phyloP scores from a whole-genome alignment of 2,329 filamentous ascomycete genomes.

The Pyrenochaeta sp. region DNA sequence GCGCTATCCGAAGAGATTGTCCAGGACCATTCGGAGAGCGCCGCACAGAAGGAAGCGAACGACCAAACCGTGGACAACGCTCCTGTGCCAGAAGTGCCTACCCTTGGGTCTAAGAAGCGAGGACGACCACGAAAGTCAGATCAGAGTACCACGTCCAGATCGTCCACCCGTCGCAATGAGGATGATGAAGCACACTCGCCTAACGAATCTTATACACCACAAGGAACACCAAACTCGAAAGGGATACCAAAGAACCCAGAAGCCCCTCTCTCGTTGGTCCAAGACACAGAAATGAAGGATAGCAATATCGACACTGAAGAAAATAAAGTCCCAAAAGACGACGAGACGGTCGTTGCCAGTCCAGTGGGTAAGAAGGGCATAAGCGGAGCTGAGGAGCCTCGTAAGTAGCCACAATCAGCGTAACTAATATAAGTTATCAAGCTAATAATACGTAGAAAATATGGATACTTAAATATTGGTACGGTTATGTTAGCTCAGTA shows the following conservation, averaged over 20 bases:
- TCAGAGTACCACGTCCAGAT: conserved; percentile 5
- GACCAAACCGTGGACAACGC: background rate
- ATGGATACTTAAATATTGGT: background rate
- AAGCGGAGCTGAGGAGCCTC: background rate
- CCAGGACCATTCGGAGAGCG: conserved; percentile 24
- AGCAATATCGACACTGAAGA: background rate
- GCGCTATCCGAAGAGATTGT: conserved; percentile 29
- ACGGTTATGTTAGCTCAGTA: background rate
- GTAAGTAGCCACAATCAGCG: background rate
- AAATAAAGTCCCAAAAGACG: background rate
- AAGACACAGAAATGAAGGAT: background rate
- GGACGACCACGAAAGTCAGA: conserved; percentile 22
- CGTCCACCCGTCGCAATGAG: background rate
- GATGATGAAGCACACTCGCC: conserved; percentile 2
- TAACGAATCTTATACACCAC: background rate
- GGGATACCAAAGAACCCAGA: background rate
- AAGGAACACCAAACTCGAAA: background rate
- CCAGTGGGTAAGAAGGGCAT: background rate
- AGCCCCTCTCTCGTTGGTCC: background rate
- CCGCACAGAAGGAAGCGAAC: conserved; percentile 8
- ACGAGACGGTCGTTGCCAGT: conserved; percentile 4
- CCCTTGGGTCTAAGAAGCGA: conserved; percentile 19
- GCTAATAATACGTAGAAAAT: background rate
- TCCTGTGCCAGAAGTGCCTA: background rate
- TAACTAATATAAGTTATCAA: background rate